Evolutionary conservation across 2,329 filamentous ascomycete genomes (phyloP), one percentile per base, ranked within the genome.

Genomic region (Talaromyces pinophilus): DNA sequence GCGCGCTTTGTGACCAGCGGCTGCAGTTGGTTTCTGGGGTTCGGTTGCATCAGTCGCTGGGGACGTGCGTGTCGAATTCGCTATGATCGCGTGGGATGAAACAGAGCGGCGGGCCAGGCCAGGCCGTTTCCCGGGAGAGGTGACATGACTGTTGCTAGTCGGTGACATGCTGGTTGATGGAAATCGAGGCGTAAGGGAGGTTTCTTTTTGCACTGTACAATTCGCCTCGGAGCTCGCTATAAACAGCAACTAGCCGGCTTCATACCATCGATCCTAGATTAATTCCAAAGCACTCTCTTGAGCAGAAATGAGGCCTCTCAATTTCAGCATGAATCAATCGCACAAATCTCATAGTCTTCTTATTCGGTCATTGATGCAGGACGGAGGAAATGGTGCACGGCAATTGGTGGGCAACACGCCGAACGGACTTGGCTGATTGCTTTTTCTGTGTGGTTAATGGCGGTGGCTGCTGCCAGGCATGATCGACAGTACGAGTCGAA

Each of bases 81-180:
- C 63, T 38, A 78, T 72, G 40, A 78, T 74, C 62, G 77, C 76
- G 71, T 79, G 76, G 59, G 77, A 79, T 67, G 77, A 79, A 61
- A 78, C 75, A 48, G 77, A 77, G 67, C 77, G 77, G 67, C 77
- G 77, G 71, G 72, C 76, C 68, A 79, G 72, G 63, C 74, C 77
- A 63, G 77, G 77, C 70, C 77, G 77, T 74, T 78, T 79, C 67
- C 77, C 75, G 38, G 77, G 77, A 63, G 77, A 79, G 30, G 77
- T 74, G 19, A 73, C 77, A 69, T 70, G 77, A 59, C 44, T 67
- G 46, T 64, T 67, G 62, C 28, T 64, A 25, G 48, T 50, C 50
- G 65, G 65, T 52, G 65, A 62, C 65, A 67, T 67, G 61, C 42
- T 55, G 54, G 46, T 17, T 61, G 55, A 40, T n/a, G 55, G 50